Evolutionary conservation across 2,329 filamentous ascomycete genomes (phyloP), one percentile per base, ranked within the genome.

Genomic region (Bipolaris sorokiniana): DNA sequence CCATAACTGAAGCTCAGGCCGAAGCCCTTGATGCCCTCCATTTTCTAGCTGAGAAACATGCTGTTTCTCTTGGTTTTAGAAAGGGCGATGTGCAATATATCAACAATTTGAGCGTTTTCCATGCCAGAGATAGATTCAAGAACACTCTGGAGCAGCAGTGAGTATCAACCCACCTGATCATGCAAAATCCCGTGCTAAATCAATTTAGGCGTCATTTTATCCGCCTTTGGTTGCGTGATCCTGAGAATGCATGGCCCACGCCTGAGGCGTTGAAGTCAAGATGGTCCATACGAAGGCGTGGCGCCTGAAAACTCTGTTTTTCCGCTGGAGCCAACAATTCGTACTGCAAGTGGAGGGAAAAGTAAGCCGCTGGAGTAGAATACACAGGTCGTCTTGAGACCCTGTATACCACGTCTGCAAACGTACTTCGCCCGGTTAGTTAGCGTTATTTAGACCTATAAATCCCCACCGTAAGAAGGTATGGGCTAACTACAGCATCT

Each of bases 201-300:
- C 15, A 3, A 15, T 11, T 78, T 56, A 72, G 79, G 75, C 76
- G 81, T 15, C 81, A 83, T 72, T 61, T 83, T 4, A 55, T 83
- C 1, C 68, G 80, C 7, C 67, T 83, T 15, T 83, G 80, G 80
- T 65, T 82, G 51, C 72, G 79, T 11, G 80, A 83, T 55, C 75
- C 77, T 3, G 80, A 82, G 54, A 66, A 78, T 62, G 77, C 76
- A 1, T 83, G 81, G 81, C 59, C 74, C 10, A 81, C 75, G 1
- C 81, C 80, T 0, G 64, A 64, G 15, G 63, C 65, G 5, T 62
- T 82, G 28, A 58, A 69, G 46, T 71, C 70, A 4, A 75, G 81
- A 7, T 88, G 84, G 83, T 77, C 79, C 3, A 73, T 88, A 86
- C 61, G 76, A 79, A 1, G 81, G 77, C 3, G 79, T 87, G 3